Evolutionary conservation across 495 filamentous ascomycete genomes (phyloP).

Genomic region (Bathelium albidoporum): DNA sequence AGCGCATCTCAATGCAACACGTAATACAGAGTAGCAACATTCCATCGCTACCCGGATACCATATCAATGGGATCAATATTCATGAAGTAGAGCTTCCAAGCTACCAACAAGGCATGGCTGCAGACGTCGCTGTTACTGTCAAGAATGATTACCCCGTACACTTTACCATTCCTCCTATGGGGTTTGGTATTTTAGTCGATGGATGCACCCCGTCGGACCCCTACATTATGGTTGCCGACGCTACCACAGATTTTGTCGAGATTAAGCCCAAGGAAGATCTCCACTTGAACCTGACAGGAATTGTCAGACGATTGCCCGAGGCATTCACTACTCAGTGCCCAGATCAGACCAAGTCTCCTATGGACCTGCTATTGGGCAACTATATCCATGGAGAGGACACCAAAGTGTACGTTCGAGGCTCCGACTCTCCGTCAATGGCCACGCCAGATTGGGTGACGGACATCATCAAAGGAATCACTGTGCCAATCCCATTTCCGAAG

Average conservation of each 20-base stretch:
- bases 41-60: constrained; percentile 65
- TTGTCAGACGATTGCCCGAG: constrained; percentile 61
- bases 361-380: constrained; percentile 70
- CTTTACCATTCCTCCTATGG: constrained; percentile 63
- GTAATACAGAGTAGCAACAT: constrained; percentile 74
- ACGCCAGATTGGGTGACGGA: constrained; percentile 75
- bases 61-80: constrained; percentile 66
- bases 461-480: constrained; percentile 66
- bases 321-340: constrained; percentile 63
- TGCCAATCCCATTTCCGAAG: constrained; percentile 77
- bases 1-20: constrained; percentile 58
- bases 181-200: constrained; percentile 73
- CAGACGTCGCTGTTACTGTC: constrained; percentile 59
- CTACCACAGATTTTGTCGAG: constrained; percentile 53
- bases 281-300: constrained; percentile 53
- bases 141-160: constrained; percentile 65
- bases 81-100: constrained; percentile 48
- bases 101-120: constrained; percentile 55
- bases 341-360: constrained; percentile 60
- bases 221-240: constrained; percentile 63
- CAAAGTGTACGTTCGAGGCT: constrained; percentile 71
- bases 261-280: constrained; percentile 56
- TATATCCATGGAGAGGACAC: constrained; percentile 72
- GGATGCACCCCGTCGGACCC: constrained; percentile 55
- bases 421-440: constrained; percentile 48